phyloP scores from a whole-genome alignment of 192 early-diverging fungal genomes.

The Backusella tarrabulga region DNA sequence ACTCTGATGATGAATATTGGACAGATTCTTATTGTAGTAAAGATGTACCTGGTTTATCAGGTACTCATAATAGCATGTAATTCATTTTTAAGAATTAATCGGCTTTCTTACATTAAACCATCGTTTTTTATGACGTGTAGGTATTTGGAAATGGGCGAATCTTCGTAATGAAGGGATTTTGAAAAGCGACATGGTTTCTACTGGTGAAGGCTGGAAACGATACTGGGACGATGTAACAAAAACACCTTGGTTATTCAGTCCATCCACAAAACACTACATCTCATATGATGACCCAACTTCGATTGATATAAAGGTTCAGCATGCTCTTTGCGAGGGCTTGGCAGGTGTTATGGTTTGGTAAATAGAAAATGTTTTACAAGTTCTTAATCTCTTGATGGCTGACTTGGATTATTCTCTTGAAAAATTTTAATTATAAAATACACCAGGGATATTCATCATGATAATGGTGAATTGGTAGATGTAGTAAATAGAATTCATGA shows the following conservation, averaged over 20 bases:
- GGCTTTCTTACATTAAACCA: not conserved
- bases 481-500: constrained; percentile 24
- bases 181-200: constrained; percentile 27
- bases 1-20: constrained; percentile 55
- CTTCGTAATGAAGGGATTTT: constrained; percentile 56
- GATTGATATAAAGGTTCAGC: constrained; percentile 58
- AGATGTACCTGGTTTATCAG: constrained; percentile 41
- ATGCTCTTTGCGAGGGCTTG: constrained; percentile 47
- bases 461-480: constrained; percentile 36
- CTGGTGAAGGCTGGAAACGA: constrained; percentile 54
- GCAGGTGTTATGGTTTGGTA: constrained; percentile 70
- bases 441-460: constrained; percentile 37
- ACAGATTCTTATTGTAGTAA: constrained; percentile 38
- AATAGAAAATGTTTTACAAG: not conserved
- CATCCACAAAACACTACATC: constrained; percentile 60
- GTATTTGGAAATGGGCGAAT: constrained; percentile 64
- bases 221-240: constrained; percentile 52
- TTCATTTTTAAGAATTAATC: constrained; percentile 20
- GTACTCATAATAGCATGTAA: constrained; percentile 21
- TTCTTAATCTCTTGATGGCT: not conserved
- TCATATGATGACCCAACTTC: constrained; percentile 80
- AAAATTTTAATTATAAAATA: not conserved
- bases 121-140: not conserved
- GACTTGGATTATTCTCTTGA: not conserved
- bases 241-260: constrained; percentile 58